phyloP scores from a whole-genome alignment of 306 rosid species.

The Malus sylvestris region DNA sequence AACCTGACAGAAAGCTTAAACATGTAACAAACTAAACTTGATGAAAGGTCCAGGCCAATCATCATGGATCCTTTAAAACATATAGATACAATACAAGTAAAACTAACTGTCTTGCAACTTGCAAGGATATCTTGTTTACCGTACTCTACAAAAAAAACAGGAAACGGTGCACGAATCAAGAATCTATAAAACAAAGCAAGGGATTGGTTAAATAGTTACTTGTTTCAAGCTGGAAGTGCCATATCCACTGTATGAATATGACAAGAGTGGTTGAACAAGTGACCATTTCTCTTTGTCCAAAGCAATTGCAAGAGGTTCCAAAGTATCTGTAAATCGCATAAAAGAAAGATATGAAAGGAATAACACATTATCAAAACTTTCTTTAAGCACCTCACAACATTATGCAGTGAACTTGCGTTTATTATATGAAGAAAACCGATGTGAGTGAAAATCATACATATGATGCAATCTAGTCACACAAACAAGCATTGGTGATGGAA shows the following conservation, averaged over 20 bases:
- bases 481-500: neutral
- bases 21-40: neutral
- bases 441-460: neutral
- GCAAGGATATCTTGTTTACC: neutral
- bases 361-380: neutral
- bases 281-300: slow-evolving; percentile 92
- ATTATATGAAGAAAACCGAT: neutral
- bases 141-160: neutral
- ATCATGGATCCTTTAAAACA: neutral
- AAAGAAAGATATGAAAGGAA: slow-evolving; percentile 14
- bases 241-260: slow-evolving; percentile 87
- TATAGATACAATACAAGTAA: neutral
- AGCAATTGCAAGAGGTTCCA: slow-evolving; percentile 96
- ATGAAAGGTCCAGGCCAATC: neutral
- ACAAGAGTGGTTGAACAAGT: slow-evolving; percentile 89
- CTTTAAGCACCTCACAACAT: neutral
- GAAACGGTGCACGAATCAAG: neutral
- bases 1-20: slow-evolving; percentile 63
- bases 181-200: neutral
- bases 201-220: slow-evolving; percentile 33
- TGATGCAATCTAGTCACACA: slow-evolving; percentile 7
- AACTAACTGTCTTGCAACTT: neutral
- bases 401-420: neutral
- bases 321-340: slow-evolving; percentile 52
- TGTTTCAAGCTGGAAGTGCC: slow-evolving; percentile 95